These are phyloP conservation scores for Magnaporthiopsis incrustans DNA, from an alignment of 2,329 filamentous ascomycete genomes.

Conservation along the genomic window DNA sequence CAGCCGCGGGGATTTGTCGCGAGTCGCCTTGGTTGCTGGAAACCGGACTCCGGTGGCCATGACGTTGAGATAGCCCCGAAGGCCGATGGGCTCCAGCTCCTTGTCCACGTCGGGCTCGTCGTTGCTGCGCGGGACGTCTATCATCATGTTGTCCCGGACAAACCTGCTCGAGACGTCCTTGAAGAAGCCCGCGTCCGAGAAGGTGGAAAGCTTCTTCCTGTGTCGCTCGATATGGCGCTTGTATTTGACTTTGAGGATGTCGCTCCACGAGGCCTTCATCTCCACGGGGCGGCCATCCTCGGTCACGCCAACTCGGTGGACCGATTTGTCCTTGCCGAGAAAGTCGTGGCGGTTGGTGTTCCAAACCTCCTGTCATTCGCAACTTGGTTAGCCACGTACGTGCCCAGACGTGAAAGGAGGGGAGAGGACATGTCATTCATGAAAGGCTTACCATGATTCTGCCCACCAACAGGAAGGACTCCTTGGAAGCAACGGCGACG, in stretches of 20 bases:
- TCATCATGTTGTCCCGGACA: background rate
- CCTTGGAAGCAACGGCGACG: background rate
- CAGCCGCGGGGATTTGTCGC: background rate
- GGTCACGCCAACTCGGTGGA: background rate
- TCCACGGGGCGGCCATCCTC: background rate
- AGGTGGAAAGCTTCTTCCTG: too few species aligned
- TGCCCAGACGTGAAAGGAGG: too few species aligned
- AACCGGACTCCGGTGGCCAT: slow-evolving; percentile 1
- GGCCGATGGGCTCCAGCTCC: background rate
- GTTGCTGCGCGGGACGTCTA: background rate
- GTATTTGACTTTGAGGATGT: background rate
- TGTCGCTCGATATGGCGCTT: background rate
- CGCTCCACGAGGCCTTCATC: background rate
- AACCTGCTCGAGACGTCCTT: too few species aligned
- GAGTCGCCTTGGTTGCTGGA: background rate
- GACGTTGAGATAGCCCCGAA: background rate
- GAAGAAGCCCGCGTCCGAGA: too few species aligned
- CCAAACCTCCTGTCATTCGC: slow-evolving; percentile 3
- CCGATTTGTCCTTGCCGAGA: background rate
- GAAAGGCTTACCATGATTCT: background rate
- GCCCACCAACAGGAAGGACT: background rate
- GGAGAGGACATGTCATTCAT: too few species aligned
- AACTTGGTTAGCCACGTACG: background rate
- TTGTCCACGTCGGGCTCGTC: background rate
- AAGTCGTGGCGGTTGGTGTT: slow-evolving; percentile 1